A percentile compares a stretch with the other conserved stretches of the same genome.
phyloP scores from a whole-genome alignment of 805 yeast genomes.

The Kodamaea hsintzibuensis region DNA sequence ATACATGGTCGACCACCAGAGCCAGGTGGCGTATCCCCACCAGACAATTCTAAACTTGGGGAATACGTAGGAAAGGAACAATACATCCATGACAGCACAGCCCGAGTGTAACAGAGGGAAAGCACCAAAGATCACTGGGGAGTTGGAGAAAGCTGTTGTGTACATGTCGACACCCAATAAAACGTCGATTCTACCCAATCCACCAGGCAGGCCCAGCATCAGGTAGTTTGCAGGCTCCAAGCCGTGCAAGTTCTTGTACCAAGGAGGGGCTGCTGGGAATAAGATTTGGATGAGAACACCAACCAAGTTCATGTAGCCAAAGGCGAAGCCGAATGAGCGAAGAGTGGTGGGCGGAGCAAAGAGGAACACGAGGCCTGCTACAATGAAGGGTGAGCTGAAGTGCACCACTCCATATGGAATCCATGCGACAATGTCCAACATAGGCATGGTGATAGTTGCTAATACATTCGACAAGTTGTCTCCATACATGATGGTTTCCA shows the following conservation, averaged over 20 bases:
- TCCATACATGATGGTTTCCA: constrained; percentile 90
- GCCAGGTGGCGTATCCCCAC: constrained; percentile 80
- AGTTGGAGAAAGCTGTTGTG: constrained; percentile 76
- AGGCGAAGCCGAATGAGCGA: constrained; percentile 84
- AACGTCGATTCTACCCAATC: constrained; percentile 81
- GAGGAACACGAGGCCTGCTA: constrained; percentile 72
- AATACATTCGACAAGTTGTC: constrained; percentile 83
- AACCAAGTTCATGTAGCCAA: constrained; percentile 88
- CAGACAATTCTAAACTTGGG: constrained; percentile 69
- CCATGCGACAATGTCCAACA: constrained; percentile 89
- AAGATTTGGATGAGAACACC: constrained; percentile 83
- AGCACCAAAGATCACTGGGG: constrained; percentile 95
- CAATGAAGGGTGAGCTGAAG: constrained; percentile 86
- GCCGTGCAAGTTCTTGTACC: constrained; percentile 88
- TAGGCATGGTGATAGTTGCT: constrained; percentile 65
- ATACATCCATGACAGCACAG: constrained; percentile 89
- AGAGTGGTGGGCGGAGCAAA: constrained; percentile 91
- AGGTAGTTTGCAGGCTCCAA: constrained; percentile 86
- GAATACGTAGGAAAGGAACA: constrained; percentile 80
- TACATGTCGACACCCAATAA: constrained; percentile 80
- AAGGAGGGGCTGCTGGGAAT: constrained; percentile 96
- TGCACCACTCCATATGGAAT: constrained; percentile 91
- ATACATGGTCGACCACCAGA: constrained; percentile 99
- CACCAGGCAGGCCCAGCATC: constrained; percentile 96
- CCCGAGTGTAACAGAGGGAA: constrained; percentile 86